phyloP scores from a whole-genome alignment of 805 yeast genomes.

The Grigorovia yakushimaensis region DNA sequence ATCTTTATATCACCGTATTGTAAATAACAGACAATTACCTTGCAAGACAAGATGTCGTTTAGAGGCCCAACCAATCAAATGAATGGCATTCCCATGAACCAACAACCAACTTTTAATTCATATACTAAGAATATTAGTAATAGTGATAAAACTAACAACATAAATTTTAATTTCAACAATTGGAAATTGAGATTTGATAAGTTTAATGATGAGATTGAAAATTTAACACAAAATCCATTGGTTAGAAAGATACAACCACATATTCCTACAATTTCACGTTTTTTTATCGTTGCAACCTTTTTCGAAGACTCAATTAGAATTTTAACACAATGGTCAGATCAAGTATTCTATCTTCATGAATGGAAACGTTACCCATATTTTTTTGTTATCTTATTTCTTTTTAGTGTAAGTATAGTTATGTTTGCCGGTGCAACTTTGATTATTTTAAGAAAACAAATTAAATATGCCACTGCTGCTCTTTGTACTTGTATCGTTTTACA shows the following conservation, averaged over 20 bases:
- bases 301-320: conserved; percentile 84
- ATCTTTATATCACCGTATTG: too few species aligned
- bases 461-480: conserved; percentile 62
- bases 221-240: conserved; percentile 1
- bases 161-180: neutral
- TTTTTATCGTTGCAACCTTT: conserved; percentile 88
- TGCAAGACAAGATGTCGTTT: neutral
- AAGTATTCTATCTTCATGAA: conserved; percentile 71
- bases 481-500: conserved; percentile 70
- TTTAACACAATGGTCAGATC: conserved; percentile 82
- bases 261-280: conserved; percentile 81
- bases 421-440: conserved; percentile 60
- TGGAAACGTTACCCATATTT: conserved; percentile 73
- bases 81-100: neutral
- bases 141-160: neutral
- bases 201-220: conserved; percentile 2
- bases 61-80: neutral
- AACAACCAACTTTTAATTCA: neutral
- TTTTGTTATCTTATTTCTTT: conserved; percentile 59
- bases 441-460: conserved; percentile 58
- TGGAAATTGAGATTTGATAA: neutral
- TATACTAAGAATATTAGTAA: neutral
- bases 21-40: too few species aligned
- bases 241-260: conserved; percentile 50
- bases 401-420: conserved; percentile 62